Evolutionary conservation across 345 rosid species (phyloP), one percentile per base, ranked within the genome.

Genomic region (Eucalyptus tenuipes): DNA sequence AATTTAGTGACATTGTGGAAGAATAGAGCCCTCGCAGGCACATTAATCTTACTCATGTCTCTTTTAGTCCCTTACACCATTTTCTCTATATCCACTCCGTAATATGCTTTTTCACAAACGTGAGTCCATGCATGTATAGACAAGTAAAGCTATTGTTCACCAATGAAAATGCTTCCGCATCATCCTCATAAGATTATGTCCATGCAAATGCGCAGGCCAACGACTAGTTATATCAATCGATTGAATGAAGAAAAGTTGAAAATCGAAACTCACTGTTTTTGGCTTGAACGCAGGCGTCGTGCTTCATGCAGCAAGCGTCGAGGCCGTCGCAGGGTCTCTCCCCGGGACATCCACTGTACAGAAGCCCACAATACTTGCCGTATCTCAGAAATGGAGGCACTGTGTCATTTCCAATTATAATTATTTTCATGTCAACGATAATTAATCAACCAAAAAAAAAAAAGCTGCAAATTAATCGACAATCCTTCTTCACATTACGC

Each of bases 231-330:
- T 37, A 29, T 45, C 18, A 17, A 20, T 49, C 8, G 13, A 57
- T 71, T 37, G 14, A 24, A 13, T 12, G 8, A 16, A 59, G n/a
- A 68, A 79, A 11, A 44, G 61, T 22, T n/a, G 80, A n/a, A 33
- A 22, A 24, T 10, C 15, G 3, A 86, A 86, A 71, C 93, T 89
- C 91, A 98, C 99, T 95, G 92, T 94, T 94, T 86, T 95, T 95
- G 87, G 96, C 90, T 91, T 94, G 97, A 49, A 97, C 96, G 48
- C 99, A 98, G 88, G 92, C 92, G 86, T 98, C 99, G 85, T 97
- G 99, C 87, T 94, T 95, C 99, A 98, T 98, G 91, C 99, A 98
- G 87, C 98, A 97, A 42, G 97, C 93, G 88, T 98, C 99, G 42
- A 98, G 99, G 40, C 95, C 98, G 87, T 98, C 99, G 50, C 99